Evolutionary conservation across 176 grass and related monocot species (phyloP).

Genomic region (Panicum miliaceum): DNA sequence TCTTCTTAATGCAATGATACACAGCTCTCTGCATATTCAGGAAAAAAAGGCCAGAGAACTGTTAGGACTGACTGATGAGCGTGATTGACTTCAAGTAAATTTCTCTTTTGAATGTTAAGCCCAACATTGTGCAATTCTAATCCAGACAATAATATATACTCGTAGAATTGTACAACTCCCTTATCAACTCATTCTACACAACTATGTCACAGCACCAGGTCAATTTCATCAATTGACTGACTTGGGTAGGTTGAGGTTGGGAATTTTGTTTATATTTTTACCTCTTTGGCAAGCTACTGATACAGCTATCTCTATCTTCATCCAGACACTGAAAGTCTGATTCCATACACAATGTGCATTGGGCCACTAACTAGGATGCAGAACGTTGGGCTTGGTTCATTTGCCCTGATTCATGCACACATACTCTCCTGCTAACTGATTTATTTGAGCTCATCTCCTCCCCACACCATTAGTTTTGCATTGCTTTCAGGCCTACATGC

Average conservation of each 20-base stretch:
- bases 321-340: background rate
- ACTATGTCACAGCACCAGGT: background rate
- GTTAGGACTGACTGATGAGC: background rate
- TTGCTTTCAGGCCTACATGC: too few species aligned
- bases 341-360: background rate
- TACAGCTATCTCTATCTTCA: background rate
- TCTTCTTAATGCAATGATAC: too few species aligned
- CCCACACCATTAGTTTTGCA: background rate
- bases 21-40: too few species aligned
- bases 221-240: background rate
- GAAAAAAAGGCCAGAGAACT: too few species aligned
- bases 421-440: background rate
- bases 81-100: background rate
- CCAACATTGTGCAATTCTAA: background rate
- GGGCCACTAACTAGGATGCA: background rate
- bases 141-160: background rate
- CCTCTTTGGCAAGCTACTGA: background rate
- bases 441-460: background rate
- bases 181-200: background rate
- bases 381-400: background rate
- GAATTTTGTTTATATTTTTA: background rate
- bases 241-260: background rate
- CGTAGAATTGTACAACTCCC: background rate
- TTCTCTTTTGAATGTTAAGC: background rate
- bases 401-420: too few species aligned